phyloP scores from a whole-genome alignment of 2,329 filamentous ascomycete species.

The Trichophyton simii region DNA sequence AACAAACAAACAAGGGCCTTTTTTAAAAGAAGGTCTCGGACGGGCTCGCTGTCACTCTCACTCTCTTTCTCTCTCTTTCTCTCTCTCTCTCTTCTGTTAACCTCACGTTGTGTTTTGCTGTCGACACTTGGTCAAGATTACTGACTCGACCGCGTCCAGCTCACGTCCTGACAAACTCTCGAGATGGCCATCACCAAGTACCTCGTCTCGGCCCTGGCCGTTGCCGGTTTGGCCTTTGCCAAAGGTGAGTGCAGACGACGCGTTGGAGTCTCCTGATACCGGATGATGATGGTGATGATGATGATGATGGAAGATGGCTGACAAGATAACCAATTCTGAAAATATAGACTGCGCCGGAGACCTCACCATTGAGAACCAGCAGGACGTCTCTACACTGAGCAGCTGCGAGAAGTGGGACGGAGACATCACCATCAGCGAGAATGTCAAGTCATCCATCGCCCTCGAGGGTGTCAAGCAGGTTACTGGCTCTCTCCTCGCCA shows the following conservation, averaged over 20 bases:
- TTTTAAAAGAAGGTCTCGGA: too few species aligned
- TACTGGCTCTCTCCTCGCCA: conserved; percentile 41
- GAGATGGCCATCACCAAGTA: conserved; percentile 44
- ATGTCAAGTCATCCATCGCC: conserved; percentile 45
- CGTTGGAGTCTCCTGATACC: conserved; percentile 7
- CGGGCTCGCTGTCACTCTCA: too few species aligned
- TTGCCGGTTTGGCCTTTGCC: conserved; percentile 40
- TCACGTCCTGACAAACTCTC: conserved; percentile 4
- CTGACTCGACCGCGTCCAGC: conserved; percentile 8
- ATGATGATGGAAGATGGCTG: neutral
- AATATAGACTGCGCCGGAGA: conserved; percentile 13
- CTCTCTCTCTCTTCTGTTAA: conserved; percentile 4
- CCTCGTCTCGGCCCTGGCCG: conserved; percentile 44
- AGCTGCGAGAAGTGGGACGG: conserved; percentile 58
- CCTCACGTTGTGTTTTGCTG: conserved; percentile 19
- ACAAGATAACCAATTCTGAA: too few species aligned
- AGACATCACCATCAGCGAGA: conserved; percentile 50
- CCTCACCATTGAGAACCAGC: conserved; percentile 45
- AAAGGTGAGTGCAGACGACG: conserved; percentile 17
- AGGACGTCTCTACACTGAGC: conserved; percentile 50
- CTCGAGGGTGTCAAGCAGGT: conserved; percentile 52
- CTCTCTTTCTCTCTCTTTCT: neutral
- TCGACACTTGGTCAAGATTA: conserved; percentile 13
- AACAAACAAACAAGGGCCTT: neutral
- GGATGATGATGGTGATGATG: neutral